Base-by-base conservation (phyloP, 2,329 filamentous ascomycete species). In the Paecilomyces dactylethromorphus region DNA sequence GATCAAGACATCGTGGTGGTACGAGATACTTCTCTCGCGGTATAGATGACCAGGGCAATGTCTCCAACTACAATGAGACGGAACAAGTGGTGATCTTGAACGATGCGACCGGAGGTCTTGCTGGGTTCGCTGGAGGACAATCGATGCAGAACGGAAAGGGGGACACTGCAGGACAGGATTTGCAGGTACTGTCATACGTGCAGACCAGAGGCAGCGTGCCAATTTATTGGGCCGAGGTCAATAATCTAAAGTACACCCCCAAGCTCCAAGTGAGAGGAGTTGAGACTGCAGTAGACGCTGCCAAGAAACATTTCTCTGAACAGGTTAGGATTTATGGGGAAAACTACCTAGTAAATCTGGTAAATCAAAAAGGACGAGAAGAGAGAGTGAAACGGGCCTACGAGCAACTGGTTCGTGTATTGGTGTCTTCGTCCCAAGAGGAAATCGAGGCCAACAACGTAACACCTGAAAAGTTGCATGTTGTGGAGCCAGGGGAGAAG, bases 1-100 rank as follows among this genome's bases (percentile, higher is more conserved):
- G 94, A 66, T 96, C 92, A 22, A 85, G 95, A 65, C 87, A 94
- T 74, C 86, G 93, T 62, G 92, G 88, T 35, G 94, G 94, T 52
- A 97, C 94, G 15, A 83, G 95, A 71, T 97, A 97, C 77, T 94
- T 99, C 72, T 95, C 94, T 1, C 87, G 94, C 64, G 94, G 94
- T 56, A 86, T 97, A 53, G 93, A 99, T 70, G 92, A 96, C 64
- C 82, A 94, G 62, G 94, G 94, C 24, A 87, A 97, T 72, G 94
- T 94, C n/a, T 91, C 94, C 64, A 99, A 99, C 74, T 99, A 93
- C 82, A 99, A 99, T 71, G 94, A 99, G 80, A 97, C 94, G 0
- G 94, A 99, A 72, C 94, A 99, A 72, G 82, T 94, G 33, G 82
- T 96, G 61, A 86, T 99, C 39, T 76, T 97, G 65, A 97, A 97